phyloP scores from a whole-genome alignment of 176 grass and related monocot species.

The Musa acuminata region DNA sequence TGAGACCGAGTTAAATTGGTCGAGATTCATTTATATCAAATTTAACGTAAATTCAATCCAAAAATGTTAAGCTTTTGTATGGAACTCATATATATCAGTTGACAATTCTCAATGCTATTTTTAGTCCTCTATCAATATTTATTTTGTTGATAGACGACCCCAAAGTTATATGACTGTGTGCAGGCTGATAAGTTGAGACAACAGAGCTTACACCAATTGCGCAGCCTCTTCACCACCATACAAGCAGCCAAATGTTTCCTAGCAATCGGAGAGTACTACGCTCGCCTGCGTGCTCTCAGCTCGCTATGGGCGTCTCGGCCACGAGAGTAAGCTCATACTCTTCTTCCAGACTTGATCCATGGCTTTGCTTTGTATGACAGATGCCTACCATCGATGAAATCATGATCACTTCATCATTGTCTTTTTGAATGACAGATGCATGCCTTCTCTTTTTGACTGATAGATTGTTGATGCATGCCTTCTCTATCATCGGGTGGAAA shows the following conservation, averaged over 20 bases:
- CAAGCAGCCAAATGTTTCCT: slow-evolving; percentile 76
- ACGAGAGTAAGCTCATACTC: slow-evolving; percentile 47
- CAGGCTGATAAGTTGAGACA: slow-evolving; percentile 95
- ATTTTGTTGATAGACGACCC: too few species aligned
- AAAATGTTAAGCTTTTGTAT: too few species aligned
- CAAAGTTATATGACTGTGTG: not conserved
- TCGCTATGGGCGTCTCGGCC: slow-evolving; percentile 79
- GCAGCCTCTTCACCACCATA: slow-evolving; percentile 45
- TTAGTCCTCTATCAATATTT: too few species aligned
- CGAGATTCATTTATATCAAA: too few species aligned
- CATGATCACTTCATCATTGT: not conserved
- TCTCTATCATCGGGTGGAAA: too few species aligned
- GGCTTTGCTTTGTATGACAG: not conserved
- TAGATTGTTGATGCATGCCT: too few species aligned
- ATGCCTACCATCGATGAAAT: not conserved
- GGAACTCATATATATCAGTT: too few species aligned
- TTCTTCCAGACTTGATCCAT: not conserved
- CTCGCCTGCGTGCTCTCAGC: slow-evolving; percentile 80
- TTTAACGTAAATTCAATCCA: too few species aligned
- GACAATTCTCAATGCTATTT: too few species aligned
- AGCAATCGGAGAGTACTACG: slow-evolving; percentile 82
- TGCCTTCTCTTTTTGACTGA: too few species aligned
- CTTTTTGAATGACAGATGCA: too few species aligned
- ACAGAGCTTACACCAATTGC: slow-evolving; percentile 73
- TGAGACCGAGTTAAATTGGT: too few species aligned